Base-by-base conservation (phyloP, 208 protist species). In the Novymonas esmeraldas region DNA sequence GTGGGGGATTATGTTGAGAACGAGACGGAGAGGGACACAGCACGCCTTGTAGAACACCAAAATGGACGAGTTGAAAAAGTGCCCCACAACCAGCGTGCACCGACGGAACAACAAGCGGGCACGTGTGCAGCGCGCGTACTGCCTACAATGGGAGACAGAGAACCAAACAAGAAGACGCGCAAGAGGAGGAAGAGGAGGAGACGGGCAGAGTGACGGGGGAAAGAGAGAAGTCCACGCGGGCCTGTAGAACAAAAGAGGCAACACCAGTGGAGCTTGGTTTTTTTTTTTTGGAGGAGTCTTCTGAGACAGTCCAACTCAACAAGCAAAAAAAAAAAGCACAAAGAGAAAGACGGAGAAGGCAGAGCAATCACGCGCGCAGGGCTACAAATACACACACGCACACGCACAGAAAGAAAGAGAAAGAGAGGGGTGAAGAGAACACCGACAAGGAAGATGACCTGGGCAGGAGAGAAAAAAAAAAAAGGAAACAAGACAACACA, bases 181-280 rank as follows among this genome's bases (percentile, higher is more conserved):
- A 13, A 41, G 31, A 38, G 44, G 58, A 45, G 34, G 55, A 54
- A 61, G 38, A 24, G 44, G 20, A 70, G 34, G 24, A 24, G 42
- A 18, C 5, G 13, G 31, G 10, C 2, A 5, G 22, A 13, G 56
- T 48, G 16, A 20, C 26, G 33, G 39, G 18, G 18, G 22, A 56
- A 31, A 33, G 26, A 33, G 26, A 18, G 22, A 49, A 46, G 7
- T 11, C 14, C 33, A 31, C 6, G 28, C 4, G n/a, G 11, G 16
- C 11, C 28, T 48, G 10, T 45, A 28, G 44, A 44, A 14, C 34
- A 2, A 28, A 29, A 5, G 24, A 14, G 20, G 20, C 44, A 24
- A 28, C 22, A n/a, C n/a, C n/a, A n/a, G n/a, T n/a, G n/a, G n/a
- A n/a, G n/a, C n/a, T n/a, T n/a, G n/a, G n/a, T n/a, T n/a, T n/a